Evolutionary conservation across 305 asterid genomes (phyloP), one percentile per base, ranked within the genome.

Genomic region (Plantago rigida): DNA sequence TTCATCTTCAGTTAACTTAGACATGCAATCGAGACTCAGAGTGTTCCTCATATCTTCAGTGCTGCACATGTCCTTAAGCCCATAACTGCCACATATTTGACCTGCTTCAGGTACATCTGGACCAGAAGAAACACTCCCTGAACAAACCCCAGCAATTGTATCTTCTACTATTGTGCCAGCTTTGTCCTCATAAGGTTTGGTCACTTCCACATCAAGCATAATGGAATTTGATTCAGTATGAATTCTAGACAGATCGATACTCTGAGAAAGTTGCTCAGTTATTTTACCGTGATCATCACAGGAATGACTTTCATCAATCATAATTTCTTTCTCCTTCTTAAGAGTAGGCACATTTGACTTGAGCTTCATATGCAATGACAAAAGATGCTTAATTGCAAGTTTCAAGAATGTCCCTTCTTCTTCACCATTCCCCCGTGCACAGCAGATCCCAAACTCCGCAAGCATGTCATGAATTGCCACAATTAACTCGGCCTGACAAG

Each of bases 401-500:
- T 89, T 85, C 69, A 93, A 77, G 81, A 89, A 93, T 66, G 92
- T 70, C 66, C 95, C 97, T 64, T 87, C 97, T 71, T 81, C 87
- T 75, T 93, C 95, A 64, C 79, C 82, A 77, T 72, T 77, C 62
- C 92, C 97, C 64, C 68, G 87, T 49, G 86, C 86, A 85, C 96
- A 93, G 82, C 99, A 93, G 78, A 93, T 76, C 56, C 95, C 97
- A 77, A 89, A 89, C 83, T 93, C 97, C 47, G 96, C 96, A 66
- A 93, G 97, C 97, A 89, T 82, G 77, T 89, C 96, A 77, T 93
- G 97, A 75, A 85, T 80, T 69, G 97, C 82, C 63, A 87, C 92
- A 63, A 87, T 71, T 82, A 93, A 79, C 72, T 93, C 97, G 47
- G 75, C 78, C 99, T 93, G 89, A 75, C 13, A 74, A 53, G 64